Conservation (phyloP, 495 filamentous ascomycete species). For the Cetradonia linearis region DNA sequence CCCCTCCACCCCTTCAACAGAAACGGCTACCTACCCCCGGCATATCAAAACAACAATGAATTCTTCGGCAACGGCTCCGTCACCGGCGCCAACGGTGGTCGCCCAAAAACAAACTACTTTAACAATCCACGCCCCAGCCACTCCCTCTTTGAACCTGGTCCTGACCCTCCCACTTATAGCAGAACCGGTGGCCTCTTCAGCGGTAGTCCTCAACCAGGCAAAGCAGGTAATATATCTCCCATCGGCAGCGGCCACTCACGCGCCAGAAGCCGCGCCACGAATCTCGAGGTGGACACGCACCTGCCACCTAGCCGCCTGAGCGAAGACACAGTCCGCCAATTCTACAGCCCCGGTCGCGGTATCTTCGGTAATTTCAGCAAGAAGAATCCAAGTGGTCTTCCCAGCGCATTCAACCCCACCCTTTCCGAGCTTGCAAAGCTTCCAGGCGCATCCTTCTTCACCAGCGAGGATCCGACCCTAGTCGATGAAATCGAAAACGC, state of each 20-base stretch:
- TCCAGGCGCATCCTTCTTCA: too few relatives aligned
- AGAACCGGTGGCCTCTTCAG: neutral
- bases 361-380: neutral
- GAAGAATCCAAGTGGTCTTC: neutral
- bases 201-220: neutral
- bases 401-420: neutral
- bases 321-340: neutral
- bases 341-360: neutral
- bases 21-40: neutral
- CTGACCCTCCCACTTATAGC: neutral
- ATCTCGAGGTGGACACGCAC: neutral
- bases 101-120: neutral
- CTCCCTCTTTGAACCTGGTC: neutral
- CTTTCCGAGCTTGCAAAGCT: too few relatives aligned
- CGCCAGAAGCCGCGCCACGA: too few relatives aligned
- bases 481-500: too few relatives aligned
- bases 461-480: too few relatives aligned
- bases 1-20: neutral
- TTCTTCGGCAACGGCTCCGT: neutral
- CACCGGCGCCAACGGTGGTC: neutral
- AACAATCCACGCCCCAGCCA: neutral
- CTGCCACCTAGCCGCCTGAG: neutral
- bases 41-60: neutral
- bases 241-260: neutral
- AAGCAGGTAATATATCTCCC: neutral